A percentile compares a stretch with the other conserved stretches of the same genome.
Evolutionary conservation across 1,284 basidiomycete species (phyloP).

Genomic region (Microstroma glucosiphilum): DNA sequence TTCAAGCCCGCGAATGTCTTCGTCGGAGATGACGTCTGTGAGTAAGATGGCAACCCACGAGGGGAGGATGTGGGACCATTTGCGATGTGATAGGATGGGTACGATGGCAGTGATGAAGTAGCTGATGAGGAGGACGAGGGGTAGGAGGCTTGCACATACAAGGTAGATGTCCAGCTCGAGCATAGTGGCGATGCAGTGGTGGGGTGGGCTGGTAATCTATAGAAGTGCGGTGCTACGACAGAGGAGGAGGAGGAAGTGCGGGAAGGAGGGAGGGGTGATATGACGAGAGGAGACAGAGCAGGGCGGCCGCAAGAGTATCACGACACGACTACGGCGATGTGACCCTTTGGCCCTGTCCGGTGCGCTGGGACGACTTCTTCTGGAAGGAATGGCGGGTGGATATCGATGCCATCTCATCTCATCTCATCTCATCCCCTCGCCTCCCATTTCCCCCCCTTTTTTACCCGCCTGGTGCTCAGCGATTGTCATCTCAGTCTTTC

Average conservation of each 20-base stretch:
- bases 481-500: too few species aligned
- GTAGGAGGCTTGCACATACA: not conserved
- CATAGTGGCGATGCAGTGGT: not conserved
- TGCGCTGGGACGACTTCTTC: too few species aligned
- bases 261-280: not conserved
- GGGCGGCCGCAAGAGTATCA: too few species aligned
- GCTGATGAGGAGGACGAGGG: not conserved
- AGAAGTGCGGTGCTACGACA: too few species aligned
- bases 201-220: not conserved
- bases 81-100: not conserved
- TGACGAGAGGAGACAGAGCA: not conserved
- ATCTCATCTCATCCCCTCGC: too few species aligned
- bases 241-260: too few species aligned
- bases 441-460: too few species aligned
- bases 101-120: not conserved
- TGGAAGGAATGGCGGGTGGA: too few species aligned
- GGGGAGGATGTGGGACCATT: not conserved
- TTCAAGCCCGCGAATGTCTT: not conserved
- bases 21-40: not conserved
- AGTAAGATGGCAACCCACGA: not conserved
- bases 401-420: too few species aligned
- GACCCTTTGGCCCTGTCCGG: too few species aligned
- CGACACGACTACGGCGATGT: too few species aligned
- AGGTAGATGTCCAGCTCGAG: conserved; percentile 1
- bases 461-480: too few species aligned